phyloP scores from a whole-genome alignment of 2,329 filamentous ascomycete genomes.

The Anthostomella pinea region DNA sequence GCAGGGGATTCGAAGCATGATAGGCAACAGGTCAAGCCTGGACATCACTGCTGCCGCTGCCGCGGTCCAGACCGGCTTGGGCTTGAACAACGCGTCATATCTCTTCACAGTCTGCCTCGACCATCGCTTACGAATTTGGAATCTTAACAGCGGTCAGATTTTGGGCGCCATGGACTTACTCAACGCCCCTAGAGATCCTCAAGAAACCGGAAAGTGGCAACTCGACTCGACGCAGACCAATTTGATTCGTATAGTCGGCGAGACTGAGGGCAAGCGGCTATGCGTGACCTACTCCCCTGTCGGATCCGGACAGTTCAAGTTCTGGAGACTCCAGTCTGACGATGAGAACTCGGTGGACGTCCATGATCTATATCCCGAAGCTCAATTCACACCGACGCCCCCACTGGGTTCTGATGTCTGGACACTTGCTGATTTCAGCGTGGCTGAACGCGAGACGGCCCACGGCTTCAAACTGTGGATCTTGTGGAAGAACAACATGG shows the following conservation, averaged over 20 bases:
- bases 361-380: slow-evolving; percentile 66
- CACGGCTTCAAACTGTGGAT: slow-evolving; percentile 63
- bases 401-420: slow-evolving; percentile 73
- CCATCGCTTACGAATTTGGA: slow-evolving; percentile 87
- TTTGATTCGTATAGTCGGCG: slow-evolving; percentile 69
- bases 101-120: slow-evolving; percentile 84
- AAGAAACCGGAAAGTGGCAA: slow-evolving; percentile 69
- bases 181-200: slow-evolving; percentile 60
- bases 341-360: slow-evolving; percentile 63
- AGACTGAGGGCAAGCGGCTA: slow-evolving; percentile 48
- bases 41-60: slow-evolving; percentile 67
- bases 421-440: slow-evolving; percentile 74
- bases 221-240: slow-evolving; percentile 78
- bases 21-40: slow-evolving; percentile 61
- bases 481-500: slow-evolving; percentile 81
- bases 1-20: slow-evolving; percentile 62
- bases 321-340: slow-evolving; percentile 73
- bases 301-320: slow-evolving; percentile 87
- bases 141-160: slow-evolving; percentile 75
- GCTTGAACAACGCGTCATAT: slow-evolving; percentile 49
- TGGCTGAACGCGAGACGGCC: slow-evolving; percentile 55
- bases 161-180: slow-evolving; percentile 76
- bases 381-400: slow-evolving; percentile 63
- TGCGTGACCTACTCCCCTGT: slow-evolving; percentile 86
- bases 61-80: slow-evolving; percentile 52